Base-by-base conservation (phyloP, 202 grass and related monocot genomes). In the Zizania palustris region DNA sequence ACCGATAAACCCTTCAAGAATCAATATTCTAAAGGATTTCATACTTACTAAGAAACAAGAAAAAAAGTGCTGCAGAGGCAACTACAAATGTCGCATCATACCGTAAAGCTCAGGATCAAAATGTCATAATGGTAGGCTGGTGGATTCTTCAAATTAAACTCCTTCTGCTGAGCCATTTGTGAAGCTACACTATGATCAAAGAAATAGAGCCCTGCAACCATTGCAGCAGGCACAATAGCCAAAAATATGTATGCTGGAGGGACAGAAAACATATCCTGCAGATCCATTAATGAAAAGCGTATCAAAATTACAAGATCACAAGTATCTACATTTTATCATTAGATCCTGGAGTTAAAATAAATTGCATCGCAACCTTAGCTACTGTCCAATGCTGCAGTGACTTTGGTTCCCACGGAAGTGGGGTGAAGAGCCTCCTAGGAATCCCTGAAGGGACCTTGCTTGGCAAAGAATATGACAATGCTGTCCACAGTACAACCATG, bases 141-240 rank as follows among this genome's bases (percentile, higher is more conserved):
- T 83, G 93, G 88, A 42, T 93, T 97, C 73, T 90, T 96, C 55
- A 96, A 73, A 77, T 96, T 92, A 65, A 93, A 97, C 63, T 93
- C 93, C 54, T 90, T 93, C 75, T 93, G 93, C 77, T 97, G 93
- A 68, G 93, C 93, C 93, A 97, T 74, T 46, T 90, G 90, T 11
- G 90, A 93, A 73, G 90, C 90, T 71, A 97, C 93, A 70, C 85
- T 93, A 72, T 93, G 93, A 57, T 97, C 90, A 76, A 97, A 97
- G 65, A 97, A 97, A 80, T 92, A 97, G 48, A 97, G 90, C 46
- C 93, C 93, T 34, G 87, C 87, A 82, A 97, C 83, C 93, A 97
- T 97, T 5, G 37, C 59, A 66, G 90, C 85, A 76, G 93, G 87
- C 55, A 97, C 79, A 85, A 97, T 72, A 75, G 93, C 93, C 41